Evolutionary conservation across 352 stramenopile genomes (phyloP), one percentile per base, ranked within the genome.

Genomic region (Thraustotheca clavata): DNA sequence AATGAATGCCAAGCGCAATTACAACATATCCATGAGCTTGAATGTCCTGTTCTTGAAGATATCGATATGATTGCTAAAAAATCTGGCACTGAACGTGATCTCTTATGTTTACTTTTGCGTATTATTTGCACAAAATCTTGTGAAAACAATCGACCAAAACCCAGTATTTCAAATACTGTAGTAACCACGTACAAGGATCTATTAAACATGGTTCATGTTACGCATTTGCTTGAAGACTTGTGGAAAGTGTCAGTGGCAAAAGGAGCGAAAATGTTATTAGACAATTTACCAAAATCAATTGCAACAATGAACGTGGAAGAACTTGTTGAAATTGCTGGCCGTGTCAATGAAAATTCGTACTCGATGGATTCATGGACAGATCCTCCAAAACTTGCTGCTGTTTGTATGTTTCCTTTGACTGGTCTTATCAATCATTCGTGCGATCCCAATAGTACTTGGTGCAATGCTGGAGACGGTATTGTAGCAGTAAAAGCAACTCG

Each of bases 331-430:
- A 60, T 83, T 33, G 76, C 76, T 0, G 76, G 71, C 0, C 72
- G 77, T 61, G 73, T 83, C 6, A 83, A 83, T 43, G 76, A 83
- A 65, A 83, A 81, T 61, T 60, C 73, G 29, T 79, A 83, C 54
- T 74, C 76, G 24, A 34, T 80, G 1, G 73, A 78, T 35, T 74
- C 73, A 11, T 27, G 75, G 43, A 69, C 77, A 33, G 71, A 74
- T 22, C 67, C 71, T 1, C 67, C 76, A 57, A 60, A 75, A 27
- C 67, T 79, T 24, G 70, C 71, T 6, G 67, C 68, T 9, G 76
- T 83, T 12, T 74, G 73, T 14, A 50, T 83, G 35, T 83, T 83
- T 36, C 67, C 73, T 2, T 69, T 77, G 38, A 74, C 60, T 49
- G 73, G 72, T 20, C 47, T 83, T 27, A 69, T 81, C 29, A 83